Base-by-base conservation (phyloP, 768 basidiomycete species). In the Amanita phalloides region DNA sequence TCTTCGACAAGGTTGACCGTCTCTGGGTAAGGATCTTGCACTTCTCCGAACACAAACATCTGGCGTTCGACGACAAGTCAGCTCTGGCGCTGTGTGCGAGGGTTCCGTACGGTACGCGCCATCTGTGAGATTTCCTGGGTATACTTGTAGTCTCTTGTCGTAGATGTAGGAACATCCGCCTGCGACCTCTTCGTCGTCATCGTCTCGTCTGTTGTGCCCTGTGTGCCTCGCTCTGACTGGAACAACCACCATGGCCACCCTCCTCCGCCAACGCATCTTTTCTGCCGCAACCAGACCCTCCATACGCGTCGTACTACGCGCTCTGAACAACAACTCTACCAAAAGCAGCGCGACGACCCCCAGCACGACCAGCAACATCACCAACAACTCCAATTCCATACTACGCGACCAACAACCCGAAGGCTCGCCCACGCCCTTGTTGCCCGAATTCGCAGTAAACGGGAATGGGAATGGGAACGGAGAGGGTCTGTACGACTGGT, bases 1-100 rank as follows among this genome's bases (percentile, higher is more conserved):
- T 98, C 93, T 65, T 97, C 93, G n/a, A 98, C 89, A 30, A 93
- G 78, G 60, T 89, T 89, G 11, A 93, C 87, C 0, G 94, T 92
- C 51, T 91, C 91, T 11, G 76, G 73, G 50, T 83, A 79, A 1
- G 93, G 90, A 53, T 95, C 91, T 62, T 92, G 88, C 3, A 95
- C 88, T 68, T 94, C 92, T 7, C 92, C 92, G 65, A 96, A 95
- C 41, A 96, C 94, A 62, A 95, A 96, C 90, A 96, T 92, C 90
- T 92, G 55, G 9, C 10, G 32, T 32, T 1, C 26, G 17, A 9
- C 26, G 17, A 9, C 33, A 37, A 6, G 25, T 46, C 49, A 49
- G 20, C 32, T 21, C 3, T 33, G 17, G 17, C 17, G 21, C 20
- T 9, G 7, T n/a, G 9, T 10, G 20, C 13, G n/a, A 25, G n/a